Evolutionary conservation across 2,329 filamentous ascomycete species (phyloP).

Genomic region (Calonectria ilicicola): DNA sequence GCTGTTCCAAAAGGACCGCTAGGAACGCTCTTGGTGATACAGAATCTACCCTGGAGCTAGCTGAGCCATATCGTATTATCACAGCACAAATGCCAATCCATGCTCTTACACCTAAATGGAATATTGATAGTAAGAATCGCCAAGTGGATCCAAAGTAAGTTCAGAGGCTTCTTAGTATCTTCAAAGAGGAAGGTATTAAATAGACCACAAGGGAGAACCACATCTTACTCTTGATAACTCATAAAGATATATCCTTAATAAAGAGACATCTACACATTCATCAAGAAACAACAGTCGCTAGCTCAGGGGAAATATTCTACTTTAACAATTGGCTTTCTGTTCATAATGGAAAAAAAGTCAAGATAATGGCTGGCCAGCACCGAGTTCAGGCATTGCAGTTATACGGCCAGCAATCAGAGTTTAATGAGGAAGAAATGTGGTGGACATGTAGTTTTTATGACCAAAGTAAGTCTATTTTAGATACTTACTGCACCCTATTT

Average conservation of each 20-base stretch:
- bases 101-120: background rate
- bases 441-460: background rate
- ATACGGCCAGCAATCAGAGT: background rate
- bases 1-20: background rate
- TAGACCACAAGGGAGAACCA: background rate
- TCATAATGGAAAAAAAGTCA: background rate
- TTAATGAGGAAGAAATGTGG: background rate
- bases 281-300: background rate
- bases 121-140: background rate
- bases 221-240: background rate
- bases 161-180: background rate
- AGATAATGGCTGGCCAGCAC: background rate
- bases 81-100: background rate
- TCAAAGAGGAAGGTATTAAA: background rate
- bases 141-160: background rate
- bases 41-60: background rate
- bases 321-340: background rate
- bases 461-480: background rate
- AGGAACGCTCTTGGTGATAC: background rate
- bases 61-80: background rate
- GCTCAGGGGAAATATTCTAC: background rate
- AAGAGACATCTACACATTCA: background rate
- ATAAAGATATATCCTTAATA: background rate
- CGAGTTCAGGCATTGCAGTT: background rate
- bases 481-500: background rate